Evolutionary conservation across 2,329 filamentous ascomycete species (phyloP), one percentile per base, ranked within the genome.

Genomic region (Xylariaceae sp.): DNA sequence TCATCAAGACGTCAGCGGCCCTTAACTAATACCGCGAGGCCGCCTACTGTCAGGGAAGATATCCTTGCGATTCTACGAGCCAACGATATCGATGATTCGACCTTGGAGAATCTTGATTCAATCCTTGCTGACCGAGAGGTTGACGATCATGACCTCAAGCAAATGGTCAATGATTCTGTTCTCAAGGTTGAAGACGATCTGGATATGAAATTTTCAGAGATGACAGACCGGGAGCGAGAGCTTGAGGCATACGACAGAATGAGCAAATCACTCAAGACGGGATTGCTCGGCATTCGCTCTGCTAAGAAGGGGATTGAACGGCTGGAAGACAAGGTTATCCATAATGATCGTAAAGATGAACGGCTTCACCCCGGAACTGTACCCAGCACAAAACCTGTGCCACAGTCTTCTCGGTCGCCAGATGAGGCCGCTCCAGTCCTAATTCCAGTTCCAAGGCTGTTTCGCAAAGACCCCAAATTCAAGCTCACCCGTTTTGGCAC

Each of bases 281-380:
- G 80, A 3, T 72, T 85, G 4, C 70, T 76, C 26, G 78, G 79
- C 17, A 83, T 87, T 28, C 62, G 62, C 36, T 80, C 77, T 12
- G 82, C 82, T 17, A 84, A 82, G 62, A 77, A 79, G 50, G 84
- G 84, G 9, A 87, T 87, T 47, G 82, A 85, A 65, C 77, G 82
- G 8, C 74, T 87, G 6, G 81, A 86, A 65, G 77, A 79, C 58
- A 77, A 79, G 54, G 76, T 87, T 16, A 75, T 76, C 8, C 75
- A 78, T 37, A 67, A 68, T 2, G 74, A 79, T 47, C 66, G 63
- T 8, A 67, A 69, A 51, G 43, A 52, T 36, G 51, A 58, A n/a
- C 56, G 65, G 33, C 23, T 40, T 46, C 55, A 39, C 21, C 44
- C 52, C 12, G 49, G 33, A 56, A 28, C 46, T 41, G 21, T 47